Evolutionary conservation across 441 rosid genomes (phyloP), one percentile per base, ranked within the genome.

Genomic region (Jatropha multifida): DNA sequence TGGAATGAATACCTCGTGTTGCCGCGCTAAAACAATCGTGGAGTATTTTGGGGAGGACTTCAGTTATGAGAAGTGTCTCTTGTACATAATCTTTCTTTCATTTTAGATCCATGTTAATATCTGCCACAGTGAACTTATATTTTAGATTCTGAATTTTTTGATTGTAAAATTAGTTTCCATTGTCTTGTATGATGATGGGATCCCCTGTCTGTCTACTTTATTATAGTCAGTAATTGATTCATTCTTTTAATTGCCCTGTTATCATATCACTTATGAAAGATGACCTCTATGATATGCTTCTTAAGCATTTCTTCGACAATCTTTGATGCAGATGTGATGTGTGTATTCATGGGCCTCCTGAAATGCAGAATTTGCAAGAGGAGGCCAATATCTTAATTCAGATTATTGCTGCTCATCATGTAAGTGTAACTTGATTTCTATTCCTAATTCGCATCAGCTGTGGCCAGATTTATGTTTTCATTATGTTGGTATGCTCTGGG

Each of bases 31-130:
- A 85, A 85, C n/a, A 70, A 89, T 92, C 0, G 97, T 92, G 51
- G 90, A 89, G 83, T 90, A 94, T 73, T 94, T 92, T 82, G 98
- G 97, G 69, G 94, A 94, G 80, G 87, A 90, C 78, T 90, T 94
- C 68, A 74, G 81, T 68, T 40, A 70, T 71, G 79, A 81, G 69
- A 91, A 89, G 79, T 94, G 98, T 82, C 89, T 82, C 74, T 23
- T 79, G 97, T 92, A 87, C 41, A 93, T 80, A 49, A 20, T 68
- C 9, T 73, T 69, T 69, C 51, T 38, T 48, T 74, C 49, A 32
- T 44, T 52, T 46, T 55, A 37, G 75, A 38, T 48, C 63, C 48
- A 8, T 23, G 76, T 15, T 38, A 66, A 59, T 67, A 69, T 55
- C 14, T 26, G 17, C 42, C 49, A 18, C 10, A 55, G 10, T 32